Percentiles rank a stretch among this genome's conserved stretches.
These are phyloP conservation scores for Coprinopsis sp. DNA, from an alignment of 768 basidiomycete species.

Conservation along the genomic window DNA sequence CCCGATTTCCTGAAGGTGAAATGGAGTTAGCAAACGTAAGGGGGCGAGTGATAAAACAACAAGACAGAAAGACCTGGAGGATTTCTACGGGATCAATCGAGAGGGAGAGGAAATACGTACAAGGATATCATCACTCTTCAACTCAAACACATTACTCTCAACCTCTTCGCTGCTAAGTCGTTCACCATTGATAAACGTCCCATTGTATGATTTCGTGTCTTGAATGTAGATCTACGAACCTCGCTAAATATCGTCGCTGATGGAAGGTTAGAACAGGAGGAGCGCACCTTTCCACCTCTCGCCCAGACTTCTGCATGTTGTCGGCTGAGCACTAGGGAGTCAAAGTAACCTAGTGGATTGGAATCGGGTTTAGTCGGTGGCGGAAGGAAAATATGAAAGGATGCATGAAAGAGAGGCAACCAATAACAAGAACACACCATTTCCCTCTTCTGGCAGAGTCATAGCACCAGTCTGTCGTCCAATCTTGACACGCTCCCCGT, in stretches of 20 bases:
- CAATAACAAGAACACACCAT: too few relatives aligned
- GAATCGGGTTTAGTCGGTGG: too few relatives aligned
- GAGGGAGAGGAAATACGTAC: constrained; percentile 47
- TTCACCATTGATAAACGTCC: constrained; percentile 97
- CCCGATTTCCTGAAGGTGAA: constrained; percentile 99
- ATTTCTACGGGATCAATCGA: too few relatives aligned
- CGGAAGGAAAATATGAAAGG: too few relatives aligned
- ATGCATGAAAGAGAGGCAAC: too few relatives aligned
- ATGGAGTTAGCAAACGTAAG: too few relatives aligned
- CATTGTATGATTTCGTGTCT: constrained; percentile 97
- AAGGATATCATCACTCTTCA: constrained; percentile 93
- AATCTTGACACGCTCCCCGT: constrained; percentile 76
- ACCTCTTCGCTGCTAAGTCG: constrained; percentile 69
- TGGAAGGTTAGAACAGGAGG: constrained; percentile 10
- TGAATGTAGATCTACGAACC: constrained; percentile 84
- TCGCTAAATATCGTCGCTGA: neutral
- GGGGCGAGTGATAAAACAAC: constrained; percentile 7
- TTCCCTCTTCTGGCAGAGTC: constrained; percentile 86
- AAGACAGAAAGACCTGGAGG: constrained; percentile 10
- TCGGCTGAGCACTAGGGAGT: constrained; percentile 88
- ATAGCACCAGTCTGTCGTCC: constrained; percentile 95
- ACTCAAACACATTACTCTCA: constrained; percentile 89
- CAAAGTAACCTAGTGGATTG: too few relatives aligned
- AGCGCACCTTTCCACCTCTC: constrained; percentile 73
- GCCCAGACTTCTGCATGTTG: constrained; percentile 99